Percentiles rank a stretch among this genome's conserved stretches.
These are phyloP conservation scores for Globisporangium paroecandrum DNA, from an alignment of 352 stramenopile genomes.

Conservation along the genomic window DNA sequence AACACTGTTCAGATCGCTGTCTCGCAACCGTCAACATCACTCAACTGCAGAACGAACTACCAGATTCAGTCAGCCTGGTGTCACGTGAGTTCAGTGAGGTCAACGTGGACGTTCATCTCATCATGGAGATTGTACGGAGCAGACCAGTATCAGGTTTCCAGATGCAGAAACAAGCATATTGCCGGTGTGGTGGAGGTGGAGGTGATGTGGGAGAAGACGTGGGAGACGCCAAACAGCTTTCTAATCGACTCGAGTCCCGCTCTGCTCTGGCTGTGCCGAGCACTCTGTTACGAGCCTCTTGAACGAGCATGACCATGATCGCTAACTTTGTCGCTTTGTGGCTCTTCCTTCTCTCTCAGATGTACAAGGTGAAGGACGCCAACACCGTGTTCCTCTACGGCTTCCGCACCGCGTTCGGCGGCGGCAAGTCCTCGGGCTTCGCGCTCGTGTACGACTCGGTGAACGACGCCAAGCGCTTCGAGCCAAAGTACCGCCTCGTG, in stretches of 20 bases:
- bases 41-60: not conserved
- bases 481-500: constrained; percentile 98
- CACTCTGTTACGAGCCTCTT: not conserved
- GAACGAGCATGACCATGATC: not conserved
- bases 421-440: constrained; percentile 97
- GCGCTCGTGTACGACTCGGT: constrained; percentile 98
- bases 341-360: constrained; percentile 33
- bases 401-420: constrained; percentile 97
- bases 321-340: constrained; percentile 9
- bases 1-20: not conserved
- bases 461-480: constrained; percentile 98
- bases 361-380: constrained; percentile 95
- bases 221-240: not conserved
- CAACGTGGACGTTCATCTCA: not conserved
- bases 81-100: not conserved
- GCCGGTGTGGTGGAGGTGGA: not conserved
- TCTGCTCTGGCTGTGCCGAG: not conserved
- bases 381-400: constrained; percentile 97
- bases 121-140: not conserved
- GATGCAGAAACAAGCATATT: not conserved
- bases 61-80: not conserved
- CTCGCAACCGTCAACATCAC: not conserved
- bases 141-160: not conserved
- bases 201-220: not conserved
- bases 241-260: not conserved